phyloP scores from a whole-genome alignment of 2,329 filamentous ascomycete genomes.

The Aspergillus hortae region DNA sequence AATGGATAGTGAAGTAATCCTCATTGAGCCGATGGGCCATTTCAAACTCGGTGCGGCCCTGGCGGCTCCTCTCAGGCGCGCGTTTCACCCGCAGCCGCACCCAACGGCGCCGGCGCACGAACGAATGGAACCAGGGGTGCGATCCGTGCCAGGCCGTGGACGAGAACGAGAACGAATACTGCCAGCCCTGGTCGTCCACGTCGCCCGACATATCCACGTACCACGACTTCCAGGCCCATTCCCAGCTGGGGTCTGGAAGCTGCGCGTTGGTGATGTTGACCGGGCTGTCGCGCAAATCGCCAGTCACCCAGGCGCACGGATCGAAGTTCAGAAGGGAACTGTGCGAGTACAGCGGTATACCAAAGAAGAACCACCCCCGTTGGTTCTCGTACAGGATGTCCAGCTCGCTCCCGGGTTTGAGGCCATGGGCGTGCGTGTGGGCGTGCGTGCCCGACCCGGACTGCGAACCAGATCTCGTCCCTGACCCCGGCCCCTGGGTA shows the following conservation, averaged over 20 bases:
- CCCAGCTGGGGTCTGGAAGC: constrained; percentile 91
- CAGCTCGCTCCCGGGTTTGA: constrained; percentile 50
- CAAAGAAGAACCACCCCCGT: constrained; percentile 83
- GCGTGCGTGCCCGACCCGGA: constrained; percentile 5
- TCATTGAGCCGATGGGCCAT: constrained; percentile 63
- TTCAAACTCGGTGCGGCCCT: constrained; percentile 35
- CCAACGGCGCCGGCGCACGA: constrained; percentile 88
- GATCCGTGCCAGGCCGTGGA: constrained; percentile 83
- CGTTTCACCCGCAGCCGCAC: constrained; percentile 73
- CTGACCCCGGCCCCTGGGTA: neutral
- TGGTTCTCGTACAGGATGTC: constrained; percentile 97
- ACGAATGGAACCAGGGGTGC: constrained; percentile 88
- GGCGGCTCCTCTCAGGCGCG: constrained; percentile 24
- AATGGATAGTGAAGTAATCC: constrained; percentile 76
- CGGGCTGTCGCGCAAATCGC: constrained; percentile 52
- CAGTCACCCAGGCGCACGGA: constrained; percentile 81
- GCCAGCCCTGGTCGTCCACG: constrained; percentile 89
- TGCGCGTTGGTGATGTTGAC: constrained; percentile 81
- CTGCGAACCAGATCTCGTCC: neutral
- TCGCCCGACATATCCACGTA: constrained; percentile 76
- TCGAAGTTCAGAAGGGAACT: constrained; percentile 83
- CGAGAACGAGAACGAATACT: constrained; percentile 87
- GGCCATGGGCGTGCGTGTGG: constrained; percentile 15
- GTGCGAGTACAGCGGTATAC: constrained; percentile 82
- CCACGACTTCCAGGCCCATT: constrained; percentile 75